Evolutionary conservation across 179 eudicot species (phyloP), one percentile per base, ranked within the genome.

Genomic region (Amaranthus tricolor): DNA sequence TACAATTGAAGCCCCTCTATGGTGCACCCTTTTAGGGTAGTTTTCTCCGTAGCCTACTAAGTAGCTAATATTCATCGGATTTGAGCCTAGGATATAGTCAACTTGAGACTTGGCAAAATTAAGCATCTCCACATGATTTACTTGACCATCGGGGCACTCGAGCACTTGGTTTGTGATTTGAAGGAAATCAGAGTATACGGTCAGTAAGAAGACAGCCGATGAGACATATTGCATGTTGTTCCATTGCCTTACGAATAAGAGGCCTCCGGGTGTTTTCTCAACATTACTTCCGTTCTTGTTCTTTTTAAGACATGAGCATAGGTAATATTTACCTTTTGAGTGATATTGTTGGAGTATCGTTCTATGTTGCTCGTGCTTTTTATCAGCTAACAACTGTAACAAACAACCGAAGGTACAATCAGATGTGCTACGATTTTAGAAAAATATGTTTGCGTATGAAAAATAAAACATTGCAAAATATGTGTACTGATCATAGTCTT

Each of bases 181-280:
- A 9, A 93, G 92, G 64, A 79, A 81, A 17, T 91, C 84, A 0
- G 98, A 91, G 78, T 93, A 88, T 44, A 87, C 62, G 0, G 88
- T 82, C 66, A 91, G 90, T 12, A 93, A 82, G 52, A 86, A 87
- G 5, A 84, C 24, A 3, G 96, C 90, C 0, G 83, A 80, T 0
- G 98, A 81, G 1, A 88, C 96, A 57, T 91, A 93, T 72, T 93
- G 98, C 90, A 93, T 83, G 85, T 93, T 93, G 89, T 93, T 93
- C 97, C 97, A 93, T 81, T 76, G 83, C 14, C 92, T 79, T 16
- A 81, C 75, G 82, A 76, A 88, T 62, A 90, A 62, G 17, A 92
- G 87, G 13, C 96, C 97, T 3, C 89, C 94, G 4, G 89, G 88
- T 82, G 92, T 92, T 56, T 86, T 89, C 15, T 74, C 74, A 3